phyloP scores from a whole-genome alignment of 2,329 filamentous ascomycete genomes.

The Aspergillus jensenii region DNA sequence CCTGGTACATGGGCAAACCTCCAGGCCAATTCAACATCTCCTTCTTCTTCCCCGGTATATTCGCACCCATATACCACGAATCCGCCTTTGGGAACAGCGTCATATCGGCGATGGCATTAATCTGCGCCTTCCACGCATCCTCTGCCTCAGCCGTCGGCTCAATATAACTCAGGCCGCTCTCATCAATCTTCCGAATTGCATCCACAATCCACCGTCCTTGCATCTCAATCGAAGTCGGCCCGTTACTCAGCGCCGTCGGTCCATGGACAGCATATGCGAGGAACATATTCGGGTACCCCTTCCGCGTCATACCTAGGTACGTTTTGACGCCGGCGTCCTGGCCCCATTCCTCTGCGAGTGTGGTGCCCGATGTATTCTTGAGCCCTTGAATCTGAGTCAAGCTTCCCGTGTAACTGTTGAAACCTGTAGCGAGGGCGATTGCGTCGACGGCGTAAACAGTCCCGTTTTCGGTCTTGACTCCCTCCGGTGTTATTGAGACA shows the following conservation, averaged over 20 bases:
- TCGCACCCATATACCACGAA: slow-evolving; percentile 26
- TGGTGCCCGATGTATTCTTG: slow-evolving; percentile 25
- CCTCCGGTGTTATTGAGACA: slow-evolving; percentile 36
- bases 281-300: slow-evolving; percentile 52
- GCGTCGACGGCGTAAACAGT: slow-evolving; percentile 38
- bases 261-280: slow-evolving; percentile 56
- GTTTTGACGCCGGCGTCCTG: slow-evolving; percentile 25
- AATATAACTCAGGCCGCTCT: slow-evolving; percentile 51
- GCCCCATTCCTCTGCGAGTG: slow-evolving; percentile 26
- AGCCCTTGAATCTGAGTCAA: slow-evolving; percentile 36
- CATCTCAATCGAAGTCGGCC: slow-evolving; percentile 40
- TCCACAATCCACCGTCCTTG: slow-evolving; percentile 25
- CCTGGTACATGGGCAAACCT: slow-evolving; percentile 7
- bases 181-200: slow-evolving; percentile 50
- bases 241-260: slow-evolving; percentile 57
- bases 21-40: slow-evolving; percentile 13
- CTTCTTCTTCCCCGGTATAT: slow-evolving; percentile 24
- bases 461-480: slow-evolving; percentile 43
- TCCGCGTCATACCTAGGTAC: slow-evolving; percentile 43
- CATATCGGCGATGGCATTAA: slow-evolving; percentile 47
- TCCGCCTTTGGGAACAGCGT: slow-evolving; percentile 50
- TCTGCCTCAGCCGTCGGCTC: slow-evolving; percentile 50
- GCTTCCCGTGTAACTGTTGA: slow-evolving; percentile 40
- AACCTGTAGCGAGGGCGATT: slow-evolving; percentile 44
- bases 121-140: slow-evolving; percentile 50